Evolutionary conservation across 75 land plant species (phyloP).

Genomic region (Sequoiadendron giganteum): DNA sequence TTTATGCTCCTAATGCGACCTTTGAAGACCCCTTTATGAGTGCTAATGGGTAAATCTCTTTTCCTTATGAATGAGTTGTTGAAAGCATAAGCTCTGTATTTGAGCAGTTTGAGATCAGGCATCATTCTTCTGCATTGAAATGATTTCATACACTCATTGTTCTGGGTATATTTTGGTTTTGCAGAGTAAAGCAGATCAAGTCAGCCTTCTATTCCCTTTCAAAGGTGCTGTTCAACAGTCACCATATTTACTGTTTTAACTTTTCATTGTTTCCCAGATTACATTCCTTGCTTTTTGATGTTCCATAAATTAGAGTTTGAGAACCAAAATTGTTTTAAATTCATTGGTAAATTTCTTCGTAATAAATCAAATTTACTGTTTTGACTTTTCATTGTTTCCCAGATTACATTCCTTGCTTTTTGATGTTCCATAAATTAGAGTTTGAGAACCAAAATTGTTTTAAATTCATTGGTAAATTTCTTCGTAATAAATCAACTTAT

Average conservation of each 20-base stretch:
- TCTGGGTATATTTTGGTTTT: constrained; percentile 5
- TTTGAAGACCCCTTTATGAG: constrained; percentile 95
- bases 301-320: background rate
- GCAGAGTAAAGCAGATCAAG: constrained; percentile 87
- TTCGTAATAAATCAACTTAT: background rate
- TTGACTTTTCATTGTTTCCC: background rate
- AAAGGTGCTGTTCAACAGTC: constrained; percentile 44
- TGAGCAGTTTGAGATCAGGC: background rate
- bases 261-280: background rate
- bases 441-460: background rate
- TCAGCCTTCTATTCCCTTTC: constrained; percentile 89
- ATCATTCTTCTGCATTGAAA: background rate
- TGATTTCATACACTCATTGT: background rate
- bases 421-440: background rate
- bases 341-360: background rate
- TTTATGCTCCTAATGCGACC: constrained; percentile 84
- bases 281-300: background rate
- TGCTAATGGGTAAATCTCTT: constrained; percentile 68
- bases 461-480: background rate
- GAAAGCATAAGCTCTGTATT: background rate
- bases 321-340: background rate
- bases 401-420: background rate
- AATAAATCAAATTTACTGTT: background rate
- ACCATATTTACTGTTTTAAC: background rate
- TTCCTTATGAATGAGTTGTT: background rate